A percentile compares a stretch with the other conserved stretches of the same genome.
phyloP scores from a whole-genome alignment of 177 flowering plant species.

The Vitis hybrid region DNA sequence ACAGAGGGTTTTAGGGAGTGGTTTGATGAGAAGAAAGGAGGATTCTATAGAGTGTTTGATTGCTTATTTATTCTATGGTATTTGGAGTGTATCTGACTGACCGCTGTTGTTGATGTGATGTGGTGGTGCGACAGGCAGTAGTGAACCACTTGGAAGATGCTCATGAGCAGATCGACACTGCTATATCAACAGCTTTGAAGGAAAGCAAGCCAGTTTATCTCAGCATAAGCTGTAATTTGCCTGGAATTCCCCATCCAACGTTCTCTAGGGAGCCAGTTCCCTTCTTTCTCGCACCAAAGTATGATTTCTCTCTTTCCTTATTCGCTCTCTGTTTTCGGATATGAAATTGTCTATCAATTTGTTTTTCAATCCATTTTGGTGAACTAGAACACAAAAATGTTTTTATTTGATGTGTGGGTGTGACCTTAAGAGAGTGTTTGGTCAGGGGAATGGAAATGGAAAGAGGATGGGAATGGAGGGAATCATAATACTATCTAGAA shows the following conservation, averaged over 20 bases:
- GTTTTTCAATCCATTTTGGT: background rate
- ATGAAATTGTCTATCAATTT: background rate
- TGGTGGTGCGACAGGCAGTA: constrained; percentile 26
- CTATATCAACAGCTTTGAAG: constrained; percentile 65
- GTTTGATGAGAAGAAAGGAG: no score
- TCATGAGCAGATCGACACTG: constrained; percentile 64
- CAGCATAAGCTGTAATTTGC: constrained; percentile 61
- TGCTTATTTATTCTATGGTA: no score
- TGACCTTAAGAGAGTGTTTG: no score
- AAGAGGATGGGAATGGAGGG: no score
- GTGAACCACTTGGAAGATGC: constrained; percentile 68
- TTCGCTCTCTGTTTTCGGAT: background rate
- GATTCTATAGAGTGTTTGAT: no score
- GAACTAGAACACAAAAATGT: background rate
- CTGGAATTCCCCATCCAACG: constrained; percentile 61
- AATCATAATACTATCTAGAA: no score
- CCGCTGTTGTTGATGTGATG: background rate
- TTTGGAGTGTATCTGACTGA: no score
- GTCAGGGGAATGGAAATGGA: no score
- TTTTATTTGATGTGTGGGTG: background rate
- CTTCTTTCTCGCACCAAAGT: constrained; percentile 51
- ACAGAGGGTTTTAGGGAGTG: no score
- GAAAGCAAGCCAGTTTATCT: constrained; percentile 69
- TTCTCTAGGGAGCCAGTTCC: constrained; percentile 60
- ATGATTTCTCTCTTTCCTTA: constrained; percentile 3